Conservation (phyloP, 352 stramenopile genomes). For the Pythium dissimile region DNA sequence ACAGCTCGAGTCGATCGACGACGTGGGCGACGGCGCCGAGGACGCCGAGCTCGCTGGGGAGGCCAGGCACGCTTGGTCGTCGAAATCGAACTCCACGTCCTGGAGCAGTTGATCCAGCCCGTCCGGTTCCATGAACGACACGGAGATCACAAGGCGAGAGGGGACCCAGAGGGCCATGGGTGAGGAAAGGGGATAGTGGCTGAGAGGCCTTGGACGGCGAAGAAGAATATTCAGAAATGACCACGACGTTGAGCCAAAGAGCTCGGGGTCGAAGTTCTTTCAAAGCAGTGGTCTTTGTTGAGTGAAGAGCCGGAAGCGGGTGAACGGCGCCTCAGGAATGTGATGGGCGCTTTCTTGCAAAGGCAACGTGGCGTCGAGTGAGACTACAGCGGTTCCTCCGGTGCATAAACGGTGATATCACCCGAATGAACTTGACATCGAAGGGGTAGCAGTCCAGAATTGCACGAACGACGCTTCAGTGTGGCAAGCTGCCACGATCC, state of each 20-base stretch:
- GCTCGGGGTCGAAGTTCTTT: background rate
- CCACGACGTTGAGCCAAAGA: background rate
- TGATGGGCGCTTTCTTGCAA: background rate
- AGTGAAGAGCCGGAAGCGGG: background rate
- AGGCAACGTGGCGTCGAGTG: background rate
- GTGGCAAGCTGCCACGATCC: background rate
- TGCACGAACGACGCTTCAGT: background rate
- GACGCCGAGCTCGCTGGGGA: background rate
- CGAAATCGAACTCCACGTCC: constrained; percentile 7
- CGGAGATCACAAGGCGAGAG: constrained; percentile 1
- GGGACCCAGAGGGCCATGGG: constrained; percentile 6
- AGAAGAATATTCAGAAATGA: background rate
- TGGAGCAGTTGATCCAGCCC: constrained; percentile 12
- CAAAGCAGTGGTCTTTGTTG: background rate
- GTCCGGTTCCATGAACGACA: constrained; percentile 12
- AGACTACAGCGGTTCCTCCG: background rate
- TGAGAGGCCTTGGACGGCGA: no score
- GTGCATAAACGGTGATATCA: background rate
- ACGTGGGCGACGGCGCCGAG: background rate
- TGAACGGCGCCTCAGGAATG: background rate
- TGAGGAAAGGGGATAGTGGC: background rate
- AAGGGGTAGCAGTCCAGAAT: background rate
- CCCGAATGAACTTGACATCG: background rate
- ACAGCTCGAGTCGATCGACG: background rate
- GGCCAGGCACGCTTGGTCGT: background rate